These are phyloP conservation scores for Fusarium phyllophilum DNA, from an alignment of 2,329 filamentous ascomycete genomes.

Conservation along the genomic window DNA sequence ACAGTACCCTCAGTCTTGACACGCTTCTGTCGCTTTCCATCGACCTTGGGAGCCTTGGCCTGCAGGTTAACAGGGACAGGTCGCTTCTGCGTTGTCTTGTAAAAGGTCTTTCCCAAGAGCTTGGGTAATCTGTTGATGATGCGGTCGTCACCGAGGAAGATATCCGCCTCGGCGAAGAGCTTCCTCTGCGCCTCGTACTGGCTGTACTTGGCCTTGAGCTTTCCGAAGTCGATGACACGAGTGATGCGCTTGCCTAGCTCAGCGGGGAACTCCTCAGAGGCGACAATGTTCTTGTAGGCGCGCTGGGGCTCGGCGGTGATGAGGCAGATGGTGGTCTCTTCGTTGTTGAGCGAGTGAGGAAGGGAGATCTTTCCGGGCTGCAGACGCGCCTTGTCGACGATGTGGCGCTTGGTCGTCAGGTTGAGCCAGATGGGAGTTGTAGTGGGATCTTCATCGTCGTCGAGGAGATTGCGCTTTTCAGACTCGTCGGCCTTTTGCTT, in stretches of 20 bases:
- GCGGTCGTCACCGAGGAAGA: conserved; percentile 93
- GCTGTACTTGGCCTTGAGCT: conserved; percentile 85
- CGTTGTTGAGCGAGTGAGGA: conserved; percentile 77
- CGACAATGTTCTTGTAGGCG: conserved; percentile 88
- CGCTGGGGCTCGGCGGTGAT: conserved; percentile 86
- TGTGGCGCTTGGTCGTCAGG: conserved; percentile 73
- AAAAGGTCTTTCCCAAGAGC: conserved; percentile 91
- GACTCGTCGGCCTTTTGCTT: conserved; percentile 58
- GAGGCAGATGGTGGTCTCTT: conserved; percentile 79
- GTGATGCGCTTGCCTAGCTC: conserved; percentile 74
- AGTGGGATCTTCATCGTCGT: conserved; percentile 54
- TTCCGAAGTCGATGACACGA: conserved; percentile 81
- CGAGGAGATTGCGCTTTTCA: conserved; percentile 67
- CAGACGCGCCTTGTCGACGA: conserved; percentile 77
- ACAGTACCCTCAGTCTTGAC: conserved; percentile 55
- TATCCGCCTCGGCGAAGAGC: conserved; percentile 85
- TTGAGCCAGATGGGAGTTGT: conserved; percentile 70
- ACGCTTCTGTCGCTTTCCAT: conserved; percentile 67
- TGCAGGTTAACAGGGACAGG: conserved; percentile 84
- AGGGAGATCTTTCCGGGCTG: conserved; percentile 86
- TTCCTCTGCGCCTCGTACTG: conserved; percentile 88
- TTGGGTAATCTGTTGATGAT: conserved; percentile 79
- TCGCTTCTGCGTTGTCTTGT: conserved; percentile 82
- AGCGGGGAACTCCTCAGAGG: conserved; percentile 75
- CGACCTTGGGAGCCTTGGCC: conserved; percentile 68